phyloP scores from a whole-genome alignment of 768 basidiomycete species.

The Filobasidium wieringae region DNA sequence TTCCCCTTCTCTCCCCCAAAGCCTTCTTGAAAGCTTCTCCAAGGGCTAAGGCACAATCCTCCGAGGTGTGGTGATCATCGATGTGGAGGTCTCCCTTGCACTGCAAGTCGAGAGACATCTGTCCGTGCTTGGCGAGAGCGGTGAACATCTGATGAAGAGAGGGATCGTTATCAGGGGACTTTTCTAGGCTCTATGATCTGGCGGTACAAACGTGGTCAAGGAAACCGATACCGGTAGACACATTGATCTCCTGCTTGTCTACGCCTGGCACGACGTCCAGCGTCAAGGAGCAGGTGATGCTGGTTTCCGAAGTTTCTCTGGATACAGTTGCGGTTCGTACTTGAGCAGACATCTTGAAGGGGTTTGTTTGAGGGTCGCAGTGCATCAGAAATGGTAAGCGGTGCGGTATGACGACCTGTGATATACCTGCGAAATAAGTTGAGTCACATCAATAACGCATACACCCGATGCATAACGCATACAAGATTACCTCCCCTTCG shows the following conservation, averaged over 20 bases:
- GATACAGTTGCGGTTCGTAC: constrained; percentile 45
- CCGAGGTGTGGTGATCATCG: constrained; percentile 98
- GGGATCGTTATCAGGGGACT: not conserved
- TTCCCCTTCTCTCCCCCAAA: constrained; percentile 85
- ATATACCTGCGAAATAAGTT: too few relatives aligned
- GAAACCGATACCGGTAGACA: constrained; percentile 95
- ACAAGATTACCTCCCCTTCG: too few relatives aligned
- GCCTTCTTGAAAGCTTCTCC: constrained; percentile 79
- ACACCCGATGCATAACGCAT: too few relatives aligned
- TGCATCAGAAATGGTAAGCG: too few relatives aligned
- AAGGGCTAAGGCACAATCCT: constrained; percentile 53
- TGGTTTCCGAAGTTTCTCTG: constrained; percentile 81
- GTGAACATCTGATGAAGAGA: constrained; percentile 72
- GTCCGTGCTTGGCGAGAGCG: constrained; percentile 91
- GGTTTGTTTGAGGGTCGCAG: not conserved
- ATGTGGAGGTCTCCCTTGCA: constrained; percentile 95
- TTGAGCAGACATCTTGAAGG: not conserved
- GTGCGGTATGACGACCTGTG: too few relatives aligned
- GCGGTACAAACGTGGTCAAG: constrained; percentile 69
- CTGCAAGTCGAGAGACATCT: constrained; percentile 78
- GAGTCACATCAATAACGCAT: too few relatives aligned
- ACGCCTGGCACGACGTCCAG: constrained; percentile 65
- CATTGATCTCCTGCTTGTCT: constrained; percentile 59
- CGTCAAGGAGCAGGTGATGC: constrained; percentile 67
- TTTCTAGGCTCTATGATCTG: not conserved